Base-by-base conservation (phyloP, 2,329 filamentous ascomycete genomes). In the Myotisia sp. region DNA sequence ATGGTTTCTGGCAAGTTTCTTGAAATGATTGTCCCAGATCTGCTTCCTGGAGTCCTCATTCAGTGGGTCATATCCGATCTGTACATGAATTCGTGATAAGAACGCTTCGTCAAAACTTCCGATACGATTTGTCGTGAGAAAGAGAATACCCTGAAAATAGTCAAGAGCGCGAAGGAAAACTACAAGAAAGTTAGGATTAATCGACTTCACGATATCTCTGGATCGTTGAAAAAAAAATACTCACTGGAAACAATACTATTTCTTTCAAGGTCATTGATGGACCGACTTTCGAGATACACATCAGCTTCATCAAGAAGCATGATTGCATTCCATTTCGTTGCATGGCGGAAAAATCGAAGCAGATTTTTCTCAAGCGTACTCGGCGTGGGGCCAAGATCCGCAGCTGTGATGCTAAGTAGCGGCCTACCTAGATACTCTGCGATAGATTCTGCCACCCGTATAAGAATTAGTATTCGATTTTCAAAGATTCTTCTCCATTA, bases 121-220 rank as follows among this genome's bases (percentile, higher is more conserved):
- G 21, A 55, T 42, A 2, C 55, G 48, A 31, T 56, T 59, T 27
- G 49, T 56, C 2, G 55, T 59, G 1, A 60, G 47, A 29, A 60
- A 48, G 14, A 59, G 44, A 14, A 56, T 48, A 12, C 56, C 56
- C 28, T 53, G 37, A 41, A 52, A 58, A 40, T 58, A 59, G 41
- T 60, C 53, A 7, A 60, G 45, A 2, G 49, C 45, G 5, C 56
- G 49, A 6, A 60, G 45, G 42, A 59, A 58, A 24, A 59, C 46
- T 16, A 44, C 47, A 2, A 6, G n/a, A n/a, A n/a, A n/a, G n/a
- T n/a, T n/a, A n/a, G n/a, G n/a, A n/a, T n/a, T n/a, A n/a, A n/a
- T n/a, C n/a, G n/a, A n/a, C n/a, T n/a, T n/a, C n/a, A n/a, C n/a
- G n/a, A n/a, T n/a, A n/a, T n/a, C n/a, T n/a, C n/a, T n/a, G n/a